Conservation (phyloP, 805 yeast species). For the Debaryomyces castellii region DNA sequence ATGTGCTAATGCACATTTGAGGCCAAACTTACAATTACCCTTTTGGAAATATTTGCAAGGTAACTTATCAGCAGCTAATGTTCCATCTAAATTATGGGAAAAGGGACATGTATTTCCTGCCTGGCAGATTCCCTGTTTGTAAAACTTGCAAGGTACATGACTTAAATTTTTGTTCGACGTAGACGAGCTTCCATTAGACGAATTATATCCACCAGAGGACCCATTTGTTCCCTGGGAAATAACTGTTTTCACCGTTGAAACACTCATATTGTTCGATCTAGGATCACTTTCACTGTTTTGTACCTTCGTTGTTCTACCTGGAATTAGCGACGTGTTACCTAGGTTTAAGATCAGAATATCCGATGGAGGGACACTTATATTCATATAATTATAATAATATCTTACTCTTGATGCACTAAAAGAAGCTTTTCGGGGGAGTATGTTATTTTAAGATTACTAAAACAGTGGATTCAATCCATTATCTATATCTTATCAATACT, state of each 20-base stretch:
- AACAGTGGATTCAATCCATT: background rate
- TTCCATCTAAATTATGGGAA: conserved; percentile 68
- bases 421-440: background rate
- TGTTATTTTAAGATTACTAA: background rate
- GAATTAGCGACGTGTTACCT: background rate
- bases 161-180: conserved; percentile 54
- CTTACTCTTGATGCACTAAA: background rate
- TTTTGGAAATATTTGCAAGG: conserved; percentile 93
- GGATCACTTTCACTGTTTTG: conserved; percentile 1
- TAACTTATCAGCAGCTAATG: conserved; percentile 49
- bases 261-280: conserved; percentile 9
- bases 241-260: conserved; percentile 10
- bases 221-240: conserved; percentile 14
- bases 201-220: conserved; percentile 40
- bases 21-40: conserved; percentile 96
- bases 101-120: conserved; percentile 93
- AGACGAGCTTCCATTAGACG: conserved; percentile 14
- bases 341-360: conserved; percentile 4
- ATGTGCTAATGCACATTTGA: conserved; percentile 93
- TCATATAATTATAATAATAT: conserved; percentile 1
- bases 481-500: background rate
- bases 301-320: background rate
- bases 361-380: conserved; percentile 3
- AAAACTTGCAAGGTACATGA: conserved; percentile 97
- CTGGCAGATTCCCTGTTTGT: conserved; percentile 88